Conservation (phyloP, 2,329 filamentous ascomycete species). For the Pseudocercospora eumusae region DNA sequence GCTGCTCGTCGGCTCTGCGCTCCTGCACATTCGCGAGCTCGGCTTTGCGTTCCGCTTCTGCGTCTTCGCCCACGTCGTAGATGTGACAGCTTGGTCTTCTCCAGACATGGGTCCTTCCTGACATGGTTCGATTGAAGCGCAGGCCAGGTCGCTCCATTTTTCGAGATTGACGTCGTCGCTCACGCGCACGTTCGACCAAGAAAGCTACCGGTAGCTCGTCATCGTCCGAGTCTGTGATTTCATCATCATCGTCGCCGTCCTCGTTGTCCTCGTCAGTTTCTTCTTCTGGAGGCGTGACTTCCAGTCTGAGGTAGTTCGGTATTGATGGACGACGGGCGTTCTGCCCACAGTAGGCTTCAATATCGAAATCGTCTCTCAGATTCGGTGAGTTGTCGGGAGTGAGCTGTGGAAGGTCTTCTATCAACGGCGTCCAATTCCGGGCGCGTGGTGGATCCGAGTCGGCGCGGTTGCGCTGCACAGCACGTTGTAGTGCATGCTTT, state of each 20-base stretch:
- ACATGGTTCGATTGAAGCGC: constrained; percentile 34
- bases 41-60: constrained; percentile 32
- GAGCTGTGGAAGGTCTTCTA: constrained; percentile 34
- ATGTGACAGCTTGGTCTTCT: constrained; percentile 35
- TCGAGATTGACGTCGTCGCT: constrained; percentile 23
- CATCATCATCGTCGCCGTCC: constrained; percentile 30
- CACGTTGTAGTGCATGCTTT: constrained; percentile 31
- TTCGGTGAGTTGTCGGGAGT: constrained; percentile 39
- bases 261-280: constrained; percentile 23
- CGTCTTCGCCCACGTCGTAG: constrained; percentile 34
- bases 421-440: constrained; percentile 26
- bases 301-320: constrained; percentile 29
- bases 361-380: constrained; percentile 35
- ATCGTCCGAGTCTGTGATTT: constrained; percentile 28
- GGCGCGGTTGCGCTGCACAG: constrained; percentile 29
- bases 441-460: constrained; percentile 19
- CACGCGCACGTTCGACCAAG: constrained; percentile 30
- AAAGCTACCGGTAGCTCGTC: constrained; percentile 33
- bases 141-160: constrained; percentile 36
- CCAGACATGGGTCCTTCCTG: constrained; percentile 38
- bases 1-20: constrained; percentile 3
- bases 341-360: constrained; percentile 26
- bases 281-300: constrained; percentile 24
- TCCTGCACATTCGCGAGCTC: constrained; percentile 24
- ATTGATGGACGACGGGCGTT: constrained; percentile 19